Base-by-base conservation (phyloP, 768 basidiomycete genomes). In the Suillus subaureus region DNA sequence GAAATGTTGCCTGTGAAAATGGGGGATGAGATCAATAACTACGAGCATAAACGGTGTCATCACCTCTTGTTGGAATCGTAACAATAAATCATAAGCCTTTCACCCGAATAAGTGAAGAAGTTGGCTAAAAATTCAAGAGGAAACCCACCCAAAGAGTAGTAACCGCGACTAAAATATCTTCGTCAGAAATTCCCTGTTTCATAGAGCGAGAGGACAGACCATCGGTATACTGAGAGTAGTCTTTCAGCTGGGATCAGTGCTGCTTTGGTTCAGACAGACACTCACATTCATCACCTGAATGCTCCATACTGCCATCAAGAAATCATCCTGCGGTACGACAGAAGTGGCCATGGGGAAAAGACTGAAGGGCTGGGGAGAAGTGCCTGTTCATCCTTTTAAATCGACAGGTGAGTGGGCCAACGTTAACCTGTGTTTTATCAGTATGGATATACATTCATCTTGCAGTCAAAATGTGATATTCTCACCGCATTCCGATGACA, bases 51-150 rank as follows among this genome's bases (percentile, higher is more conserved):
- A 55, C 31, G n/a, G 55, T 37, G 7, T 4, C 12, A 56, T 37
- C 55, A 56, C 55, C 35, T 56, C 55, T 15, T 56, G 21, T 37
- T 56, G 55, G n/a, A 56, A 37, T 37, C n/a, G 35, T 56, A 37
- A 56, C n/a, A 56, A n/a, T 37, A 23, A n/a, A 56, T 56, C 55
- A 37, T 56, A 56, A 23, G 12, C 4, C 55, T 56, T 56, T 56
- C 35, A 5, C 13, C 13, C 37, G 21, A 2, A 35, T 37, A 33
- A 56, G 16, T 35, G 35, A 56, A 56, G n/a, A 3, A 35, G 15
- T 9, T 31, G 9, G 52, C 31, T 26, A 13, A 21, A 35, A 18
- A 31, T 31, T 4, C 11, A 33, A 21, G n/a, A 11, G 21, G 33
- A 35, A 37, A 56, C 55, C 37, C 21, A 56, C 55, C 33, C 35